Conservation (phyloP, 2,329 filamentous ascomycete species). For the Rhynchosporium secalis region DNA sequence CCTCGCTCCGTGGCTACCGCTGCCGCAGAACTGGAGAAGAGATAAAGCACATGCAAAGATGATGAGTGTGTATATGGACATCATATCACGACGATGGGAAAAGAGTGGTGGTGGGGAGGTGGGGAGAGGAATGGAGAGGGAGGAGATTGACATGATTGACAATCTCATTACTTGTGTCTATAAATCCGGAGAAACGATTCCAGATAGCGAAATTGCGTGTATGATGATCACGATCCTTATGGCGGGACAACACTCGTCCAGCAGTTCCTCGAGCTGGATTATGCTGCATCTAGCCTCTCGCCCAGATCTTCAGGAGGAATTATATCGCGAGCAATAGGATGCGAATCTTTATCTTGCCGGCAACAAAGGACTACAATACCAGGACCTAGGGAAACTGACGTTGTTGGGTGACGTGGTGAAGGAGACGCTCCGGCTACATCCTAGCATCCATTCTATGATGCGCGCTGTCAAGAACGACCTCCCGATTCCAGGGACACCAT, state of each 20-base stretch:
- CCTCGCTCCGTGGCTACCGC: conserved; percentile 78
- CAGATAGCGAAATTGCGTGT: conserved; percentile 81
- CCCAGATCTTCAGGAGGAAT: conserved; percentile 73
- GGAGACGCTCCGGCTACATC: conserved; percentile 85
- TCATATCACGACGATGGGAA: conserved; percentile 65
- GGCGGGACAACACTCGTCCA: conserved; percentile 85
- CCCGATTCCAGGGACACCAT: conserved; percentile 76
- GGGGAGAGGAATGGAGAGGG: conserved; percentile 71
- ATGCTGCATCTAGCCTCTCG: conserved; percentile 74
- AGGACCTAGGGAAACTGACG: conserved; percentile 69
- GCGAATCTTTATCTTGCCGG: conserved; percentile 41
- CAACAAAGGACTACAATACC: conserved; percentile 57
- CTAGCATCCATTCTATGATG: conserved; percentile 90
- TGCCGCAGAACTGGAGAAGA: conserved; percentile 78
- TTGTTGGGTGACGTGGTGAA: conserved; percentile 82
- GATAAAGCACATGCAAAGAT: conserved; percentile 77
- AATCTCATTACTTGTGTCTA: conserved; percentile 47
- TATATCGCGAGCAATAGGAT: conserved; percentile 73
- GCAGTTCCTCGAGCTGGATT: conserved; percentile 80
- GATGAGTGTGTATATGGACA: conserved; percentile 75
- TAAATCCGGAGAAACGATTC: conserved; percentile 73
- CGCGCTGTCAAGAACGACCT: conserved; percentile 86
- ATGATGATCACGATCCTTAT: conserved; percentile 94
- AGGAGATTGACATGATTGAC: conserved; percentile 73
- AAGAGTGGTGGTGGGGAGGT: conserved; percentile 49